A percentile compares a stretch with the other conserved stretches of the same genome.
Conservation (phyloP, 441 rosid species). For the Populus hybrid region DNA sequence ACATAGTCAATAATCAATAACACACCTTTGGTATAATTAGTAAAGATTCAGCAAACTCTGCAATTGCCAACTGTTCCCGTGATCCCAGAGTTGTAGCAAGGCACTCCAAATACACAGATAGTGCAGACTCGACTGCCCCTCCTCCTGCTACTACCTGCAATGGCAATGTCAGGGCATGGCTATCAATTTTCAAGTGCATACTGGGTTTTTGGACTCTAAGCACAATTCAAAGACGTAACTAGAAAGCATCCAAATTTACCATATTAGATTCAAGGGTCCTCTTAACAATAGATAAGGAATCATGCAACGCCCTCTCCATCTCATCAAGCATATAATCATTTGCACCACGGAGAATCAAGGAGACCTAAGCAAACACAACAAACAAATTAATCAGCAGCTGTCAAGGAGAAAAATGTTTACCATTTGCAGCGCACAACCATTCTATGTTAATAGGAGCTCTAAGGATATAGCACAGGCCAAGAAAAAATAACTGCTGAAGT, state of each 20-base stretch:
- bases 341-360: conserved; percentile 93
- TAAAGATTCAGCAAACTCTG: conserved; percentile 95
- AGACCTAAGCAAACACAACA: conserved; percentile 50
- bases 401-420: not conserved
- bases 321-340: conserved; percentile 99
- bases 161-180: conserved; percentile 10
- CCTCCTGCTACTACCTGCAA: conserved; percentile 98
- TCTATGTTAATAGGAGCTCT: not conserved
- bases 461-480: not conserved
- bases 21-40: conserved; percentile 88
- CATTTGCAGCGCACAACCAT: not conserved
- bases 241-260: conserved; percentile 38
- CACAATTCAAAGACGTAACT: not conserved
- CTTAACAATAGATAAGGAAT: conserved; percentile 82
- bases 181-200: not conserved
- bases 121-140: conserved; percentile 95
- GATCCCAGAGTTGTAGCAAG: conserved; percentile 96
- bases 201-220: not conserved
- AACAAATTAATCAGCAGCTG: conserved; percentile 11
- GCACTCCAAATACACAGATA: conserved; percentile 89
- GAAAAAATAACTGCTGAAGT: not conserved
- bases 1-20: not conserved
- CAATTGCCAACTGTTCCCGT: conserved; percentile 95
- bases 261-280: conserved; percentile 92
- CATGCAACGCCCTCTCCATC: conserved; percentile 97